These are phyloP conservation scores for Zopfia rhizophila DNA, from an alignment of 2,329 filamentous ascomycete genomes.

Conservation along the genomic window DNA sequence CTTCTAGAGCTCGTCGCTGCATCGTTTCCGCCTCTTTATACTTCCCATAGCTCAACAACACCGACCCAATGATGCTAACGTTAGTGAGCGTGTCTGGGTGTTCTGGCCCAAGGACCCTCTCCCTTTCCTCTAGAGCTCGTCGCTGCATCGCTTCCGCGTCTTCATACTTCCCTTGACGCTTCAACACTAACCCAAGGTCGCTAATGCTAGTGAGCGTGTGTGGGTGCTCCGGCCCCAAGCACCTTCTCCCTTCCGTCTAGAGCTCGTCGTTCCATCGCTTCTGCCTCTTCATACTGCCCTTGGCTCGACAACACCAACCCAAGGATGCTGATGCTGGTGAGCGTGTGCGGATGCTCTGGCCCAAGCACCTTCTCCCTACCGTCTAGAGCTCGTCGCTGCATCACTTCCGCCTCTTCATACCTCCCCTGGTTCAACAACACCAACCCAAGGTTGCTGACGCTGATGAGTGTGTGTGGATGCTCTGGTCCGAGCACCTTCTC, in stretches of 20 bases:
- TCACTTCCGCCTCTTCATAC: slow-evolving; percentile 1
- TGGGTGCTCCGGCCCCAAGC: slow-evolving; percentile 11
- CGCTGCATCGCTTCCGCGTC: slow-evolving; percentile 11
- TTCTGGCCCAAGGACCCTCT: slow-evolving; percentile 5
- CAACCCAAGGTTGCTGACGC: not conserved
- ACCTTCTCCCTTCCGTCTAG: slow-evolving; percentile 7
- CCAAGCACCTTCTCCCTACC: not conserved
- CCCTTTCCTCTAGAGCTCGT: not conserved
- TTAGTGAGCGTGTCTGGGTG: slow-evolving; percentile 1
- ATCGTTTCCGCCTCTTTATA: slow-evolving; percentile 14
- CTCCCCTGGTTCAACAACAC: not conserved
- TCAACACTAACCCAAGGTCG: slow-evolving; percentile 7
- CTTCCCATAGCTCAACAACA: slow-evolving; percentile 3
- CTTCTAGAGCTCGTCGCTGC: not conserved
- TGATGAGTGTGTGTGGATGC: slow-evolving; percentile 3
- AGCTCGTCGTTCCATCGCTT: slow-evolving; percentile 9
- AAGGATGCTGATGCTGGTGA: slow-evolving; percentile 1
- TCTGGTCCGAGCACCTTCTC: slow-evolving; percentile 4
- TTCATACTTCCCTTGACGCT: not conserved
- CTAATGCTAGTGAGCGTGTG: slow-evolving; percentile 9
- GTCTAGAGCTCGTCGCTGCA: not conserved
- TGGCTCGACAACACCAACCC: not conserved
- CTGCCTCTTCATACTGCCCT: slow-evolving; percentile 9
- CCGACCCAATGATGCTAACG: slow-evolving; percentile 23
- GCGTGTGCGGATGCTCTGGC: slow-evolving; percentile 2